A percentile compares a stretch with the other conserved stretches of the same genome.
These are phyloP conservation scores for Penicillium frequentans DNA, from an alignment of 2,329 filamentous ascomycete genomes.

Conservation along the genomic window DNA sequence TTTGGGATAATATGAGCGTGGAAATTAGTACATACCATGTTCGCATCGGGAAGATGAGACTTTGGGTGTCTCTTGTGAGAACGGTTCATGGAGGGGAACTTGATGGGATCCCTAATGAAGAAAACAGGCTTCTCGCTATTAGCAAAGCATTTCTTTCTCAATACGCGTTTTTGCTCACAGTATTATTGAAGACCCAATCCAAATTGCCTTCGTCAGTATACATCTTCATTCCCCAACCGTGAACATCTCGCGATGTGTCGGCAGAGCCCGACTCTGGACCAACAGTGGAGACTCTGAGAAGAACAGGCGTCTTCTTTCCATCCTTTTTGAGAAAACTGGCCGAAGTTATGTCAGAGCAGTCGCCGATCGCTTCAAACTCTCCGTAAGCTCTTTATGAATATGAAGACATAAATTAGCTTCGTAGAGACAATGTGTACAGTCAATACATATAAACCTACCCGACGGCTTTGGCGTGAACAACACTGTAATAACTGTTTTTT, in stretches of 20 bases:
- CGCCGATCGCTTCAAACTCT: constrained; percentile 61
- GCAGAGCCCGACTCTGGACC: constrained; percentile 47
- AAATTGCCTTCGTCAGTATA: constrained; percentile 54
- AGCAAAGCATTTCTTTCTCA: neutral
- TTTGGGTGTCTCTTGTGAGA: constrained; percentile 63
- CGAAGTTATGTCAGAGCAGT: constrained; percentile 57
- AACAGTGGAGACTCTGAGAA: constrained; percentile 51
- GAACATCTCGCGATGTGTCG: constrained; percentile 50
- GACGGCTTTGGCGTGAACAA: constrained; percentile 12
- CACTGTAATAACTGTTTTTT: neutral
- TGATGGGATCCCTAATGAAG: constrained; percentile 67
- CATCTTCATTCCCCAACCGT: constrained; percentile 52
- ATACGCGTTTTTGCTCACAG: neutral
- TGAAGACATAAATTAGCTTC: constrained; percentile 2
- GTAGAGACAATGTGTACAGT: neutral
- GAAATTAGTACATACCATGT: constrained; percentile 21
- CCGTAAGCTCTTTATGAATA: constrained; percentile 49
- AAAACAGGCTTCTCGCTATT: constrained; percentile 57
- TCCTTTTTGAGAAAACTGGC: constrained; percentile 55
- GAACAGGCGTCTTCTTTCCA: constrained; percentile 55
- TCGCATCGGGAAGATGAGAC: constrained; percentile 25
- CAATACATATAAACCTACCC: constrained; percentile 12
- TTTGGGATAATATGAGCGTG: neutral
- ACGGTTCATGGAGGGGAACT: constrained; percentile 70
- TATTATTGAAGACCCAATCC: constrained; percentile 47